These are phyloP conservation scores for Lichtheimia ramosa DNA, from an alignment of 371 early-diverging fungal species.

Conservation along the genomic window DNA sequence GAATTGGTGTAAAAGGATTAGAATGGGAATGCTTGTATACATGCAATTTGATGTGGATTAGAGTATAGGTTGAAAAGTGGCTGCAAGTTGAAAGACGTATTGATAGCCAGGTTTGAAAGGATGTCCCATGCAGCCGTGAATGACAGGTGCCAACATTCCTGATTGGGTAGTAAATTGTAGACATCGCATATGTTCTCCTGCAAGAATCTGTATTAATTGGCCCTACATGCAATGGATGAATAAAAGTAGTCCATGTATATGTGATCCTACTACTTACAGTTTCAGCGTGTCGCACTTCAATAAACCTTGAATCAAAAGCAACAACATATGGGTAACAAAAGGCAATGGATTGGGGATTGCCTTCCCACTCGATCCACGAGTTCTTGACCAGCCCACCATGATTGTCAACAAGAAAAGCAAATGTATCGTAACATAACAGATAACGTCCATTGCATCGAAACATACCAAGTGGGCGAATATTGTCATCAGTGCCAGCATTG, in stretches of 20 bases:
- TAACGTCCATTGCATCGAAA: constrained; percentile 73
- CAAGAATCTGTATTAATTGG: constrained; percentile 29
- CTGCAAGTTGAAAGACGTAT: constrained; percentile 25
- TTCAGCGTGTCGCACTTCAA: constrained; percentile 81
- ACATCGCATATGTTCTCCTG: constrained; percentile 27
- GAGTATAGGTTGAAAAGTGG: constrained; percentile 6
- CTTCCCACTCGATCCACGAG: constrained; percentile 45
- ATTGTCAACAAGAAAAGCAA: constrained; percentile 84
- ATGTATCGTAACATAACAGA: constrained; percentile 85
- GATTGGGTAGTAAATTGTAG: constrained; percentile 18
- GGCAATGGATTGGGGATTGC: constrained; percentile 57
- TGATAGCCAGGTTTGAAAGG: constrained; percentile 32
- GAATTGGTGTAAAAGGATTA: no score
- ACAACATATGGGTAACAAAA: constrained; percentile 76
- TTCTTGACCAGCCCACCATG: constrained; percentile 23
- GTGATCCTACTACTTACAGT: constrained; percentile 41
- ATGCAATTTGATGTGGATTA: not conserved
- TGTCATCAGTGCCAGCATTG: not conserved
- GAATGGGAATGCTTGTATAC: not conserved
- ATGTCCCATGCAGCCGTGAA: constrained; percentile 35
- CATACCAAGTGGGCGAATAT: constrained; percentile 70
- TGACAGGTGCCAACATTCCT: constrained; percentile 18
- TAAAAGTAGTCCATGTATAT: not conserved
- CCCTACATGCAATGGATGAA: constrained; percentile 19
- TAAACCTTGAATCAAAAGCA: constrained; percentile 80